Conservation (phyloP, 2,329 filamentous ascomycete genomes). For the Trichoderma polysporum region DNA sequence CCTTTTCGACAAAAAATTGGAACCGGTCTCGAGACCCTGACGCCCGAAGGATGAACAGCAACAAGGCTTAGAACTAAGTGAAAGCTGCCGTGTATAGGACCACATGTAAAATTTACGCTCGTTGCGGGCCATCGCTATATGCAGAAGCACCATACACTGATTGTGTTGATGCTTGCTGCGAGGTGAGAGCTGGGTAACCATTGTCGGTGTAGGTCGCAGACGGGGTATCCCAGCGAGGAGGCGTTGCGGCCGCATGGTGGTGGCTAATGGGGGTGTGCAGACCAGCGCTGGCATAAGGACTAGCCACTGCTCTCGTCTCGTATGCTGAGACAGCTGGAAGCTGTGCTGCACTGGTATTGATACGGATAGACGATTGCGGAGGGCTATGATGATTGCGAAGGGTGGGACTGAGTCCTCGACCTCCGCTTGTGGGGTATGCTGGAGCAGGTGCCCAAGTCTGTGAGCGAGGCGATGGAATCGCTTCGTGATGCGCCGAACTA, state of each 20-base stretch:
- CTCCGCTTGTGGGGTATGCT: conserved; percentile 35
- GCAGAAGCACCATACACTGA: conserved; percentile 43
- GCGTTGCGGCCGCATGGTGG: conserved; percentile 39
- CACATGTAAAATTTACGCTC: conserved; percentile 37
- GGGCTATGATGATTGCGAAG: conserved; percentile 38
- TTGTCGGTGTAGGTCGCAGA: conserved; percentile 41
- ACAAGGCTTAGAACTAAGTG: background rate
- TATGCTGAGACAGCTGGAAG: conserved; percentile 43
- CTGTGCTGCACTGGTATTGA: conserved; percentile 36
- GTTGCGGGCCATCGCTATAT: conserved; percentile 42
- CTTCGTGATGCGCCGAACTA: conserved; percentile 40
- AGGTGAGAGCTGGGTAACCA: conserved; percentile 39
- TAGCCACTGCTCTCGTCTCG: conserved; percentile 36
- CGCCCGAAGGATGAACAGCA: background rate
- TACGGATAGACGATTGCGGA: conserved; percentile 38
- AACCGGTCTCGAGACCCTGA: background rate
- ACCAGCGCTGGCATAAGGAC: conserved; percentile 42
- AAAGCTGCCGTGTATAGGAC: background rate
- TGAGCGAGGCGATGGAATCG: conserved; percentile 52
- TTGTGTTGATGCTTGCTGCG: conserved; percentile 37
- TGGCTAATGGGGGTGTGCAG: conserved; percentile 43
- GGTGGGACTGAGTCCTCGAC: conserved; percentile 45
- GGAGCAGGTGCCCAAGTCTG: conserved; percentile 46
- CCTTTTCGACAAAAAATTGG: background rate
- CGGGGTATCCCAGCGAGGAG: conserved; percentile 43